These are phyloP conservation scores for Hypsizygus marmoreus DNA, from an alignment of 768 basidiomycete genomes.

Conservation along the genomic window DNA sequence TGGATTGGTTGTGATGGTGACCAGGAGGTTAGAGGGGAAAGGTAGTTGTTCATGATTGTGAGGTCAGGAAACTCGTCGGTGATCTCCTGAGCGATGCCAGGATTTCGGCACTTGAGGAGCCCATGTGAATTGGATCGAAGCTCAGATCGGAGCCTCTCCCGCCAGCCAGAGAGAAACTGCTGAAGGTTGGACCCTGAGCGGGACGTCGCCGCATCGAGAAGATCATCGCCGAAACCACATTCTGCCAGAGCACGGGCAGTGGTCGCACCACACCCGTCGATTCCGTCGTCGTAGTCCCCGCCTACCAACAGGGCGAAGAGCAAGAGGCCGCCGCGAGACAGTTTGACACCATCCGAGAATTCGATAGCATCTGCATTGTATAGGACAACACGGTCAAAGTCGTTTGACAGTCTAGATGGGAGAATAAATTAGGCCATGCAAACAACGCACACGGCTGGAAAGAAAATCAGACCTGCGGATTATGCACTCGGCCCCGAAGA, in stretches of 20 bases:
- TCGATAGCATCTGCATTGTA: conserved; percentile 8
- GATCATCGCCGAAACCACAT: conserved; percentile 59
- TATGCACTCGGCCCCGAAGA: conserved; percentile 45
- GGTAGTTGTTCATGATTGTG: conserved; percentile 6
- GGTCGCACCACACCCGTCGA: conserved; percentile 50
- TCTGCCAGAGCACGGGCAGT: conserved; percentile 60
- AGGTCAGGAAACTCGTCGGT: conserved; percentile 10
- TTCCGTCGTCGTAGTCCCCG: conserved; percentile 63
- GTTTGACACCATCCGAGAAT: background rate
- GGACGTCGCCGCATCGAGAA: conserved; percentile 22
- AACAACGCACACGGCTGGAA: background rate
- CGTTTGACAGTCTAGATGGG: background rate
- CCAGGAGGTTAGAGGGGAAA: conserved; percentile 11
- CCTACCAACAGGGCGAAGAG: conserved; percentile 66
- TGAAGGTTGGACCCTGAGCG: background rate
- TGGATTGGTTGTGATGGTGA: background rate
- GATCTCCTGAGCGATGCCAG: conserved; percentile 1
- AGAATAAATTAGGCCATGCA: background rate
- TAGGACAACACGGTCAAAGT: background rate
- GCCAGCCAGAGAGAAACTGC: conserved; percentile 12
- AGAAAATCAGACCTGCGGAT: conserved; percentile 42
- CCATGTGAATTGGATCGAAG: conserved; percentile 14
- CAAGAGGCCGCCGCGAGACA: conserved; percentile 46
- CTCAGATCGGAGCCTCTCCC: conserved; percentile 5
- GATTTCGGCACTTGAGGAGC: background rate